phyloP scores from a whole-genome alignment of 2,329 filamentous ascomycete genomes.

The Aspergillus tanneri region DNA sequence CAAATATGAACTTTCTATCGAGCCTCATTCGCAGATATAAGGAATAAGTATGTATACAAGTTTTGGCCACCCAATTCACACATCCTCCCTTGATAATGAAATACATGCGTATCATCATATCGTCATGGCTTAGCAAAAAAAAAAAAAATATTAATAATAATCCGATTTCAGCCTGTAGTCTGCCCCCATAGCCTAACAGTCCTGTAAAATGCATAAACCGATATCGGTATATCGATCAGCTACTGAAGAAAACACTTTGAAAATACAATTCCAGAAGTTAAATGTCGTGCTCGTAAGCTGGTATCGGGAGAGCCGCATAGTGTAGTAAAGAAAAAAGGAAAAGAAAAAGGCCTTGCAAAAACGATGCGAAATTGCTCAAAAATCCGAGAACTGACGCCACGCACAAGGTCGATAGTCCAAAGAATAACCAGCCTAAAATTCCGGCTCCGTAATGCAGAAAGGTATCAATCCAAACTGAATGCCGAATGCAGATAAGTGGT shows the following conservation, averaged over 20 bases:
- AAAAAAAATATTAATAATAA: no score
- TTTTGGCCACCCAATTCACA: background rate
- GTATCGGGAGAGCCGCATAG: constrained; percentile 28
- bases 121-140: background rate
- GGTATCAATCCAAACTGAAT: constrained; percentile 27
- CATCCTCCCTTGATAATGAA: background rate
- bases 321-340: constrained; percentile 11
- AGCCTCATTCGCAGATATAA: no score
- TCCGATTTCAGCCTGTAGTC: no score
- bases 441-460: constrained; percentile 25
- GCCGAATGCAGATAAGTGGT: constrained; percentile 25
- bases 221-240: background rate
- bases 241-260: constrained; percentile 17
- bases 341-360: background rate
- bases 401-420: constrained; percentile 22
- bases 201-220: background rate
- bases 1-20: no score
- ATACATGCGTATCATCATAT: background rate
- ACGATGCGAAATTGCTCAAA: constrained; percentile 5
- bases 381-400: constrained; percentile 28
- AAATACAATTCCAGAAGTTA: constrained; percentile 33
- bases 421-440: constrained; percentile 23
- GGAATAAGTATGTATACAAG: background rate
- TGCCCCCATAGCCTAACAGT: no score
- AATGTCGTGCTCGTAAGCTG: constrained; percentile 33